A percentile compares a stretch with the other conserved stretches of the same genome.
These are phyloP conservation scores for Ceratobasidium sp. DNA, from an alignment of 1,284 basidiomycete genomes.

Conservation along the genomic window DNA sequence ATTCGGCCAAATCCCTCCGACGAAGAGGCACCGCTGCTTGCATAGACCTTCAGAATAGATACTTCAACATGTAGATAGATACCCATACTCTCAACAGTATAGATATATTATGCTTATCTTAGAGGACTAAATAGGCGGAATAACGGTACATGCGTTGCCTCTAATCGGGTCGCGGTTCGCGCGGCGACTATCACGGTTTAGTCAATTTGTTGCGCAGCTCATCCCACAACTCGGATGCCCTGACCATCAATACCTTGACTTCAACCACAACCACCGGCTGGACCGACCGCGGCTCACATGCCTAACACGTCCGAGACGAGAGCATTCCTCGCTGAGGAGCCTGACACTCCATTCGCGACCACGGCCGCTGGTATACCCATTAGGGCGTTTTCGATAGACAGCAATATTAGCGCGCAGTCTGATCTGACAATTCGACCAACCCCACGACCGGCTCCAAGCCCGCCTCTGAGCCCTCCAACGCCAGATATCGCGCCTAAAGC, in stretches of 20 bases:
- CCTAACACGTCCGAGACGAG: constrained; percentile 10
- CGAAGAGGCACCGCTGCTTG: constrained; percentile 17
- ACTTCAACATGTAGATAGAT: background rate
- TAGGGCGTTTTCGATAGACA: background rate
- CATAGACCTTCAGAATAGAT: background rate
- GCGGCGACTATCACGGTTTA: no score
- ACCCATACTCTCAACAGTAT: background rate
- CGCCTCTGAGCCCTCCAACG: background rate
- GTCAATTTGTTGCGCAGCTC: constrained; percentile 15
- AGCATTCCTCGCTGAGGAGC: constrained; percentile 13
- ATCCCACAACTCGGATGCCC: background rate
- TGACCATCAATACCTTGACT: background rate
- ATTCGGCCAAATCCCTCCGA: background rate
- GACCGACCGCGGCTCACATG: background rate
- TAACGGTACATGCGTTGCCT: no score
- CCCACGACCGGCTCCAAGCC: background rate
- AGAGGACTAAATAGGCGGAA: no score
- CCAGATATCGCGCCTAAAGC: background rate
- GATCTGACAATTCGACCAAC: background rate
- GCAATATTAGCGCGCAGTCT: constrained; percentile 8
- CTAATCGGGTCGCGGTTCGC: no score
- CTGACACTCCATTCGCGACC: background rate
- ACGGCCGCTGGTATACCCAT: background rate
- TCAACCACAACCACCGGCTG: background rate
- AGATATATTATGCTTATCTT: background rate